phyloP scores from a whole-genome alignment of 2,329 filamentous ascomycete genomes.

The Rhexocercosporidium sp. region DNA sequence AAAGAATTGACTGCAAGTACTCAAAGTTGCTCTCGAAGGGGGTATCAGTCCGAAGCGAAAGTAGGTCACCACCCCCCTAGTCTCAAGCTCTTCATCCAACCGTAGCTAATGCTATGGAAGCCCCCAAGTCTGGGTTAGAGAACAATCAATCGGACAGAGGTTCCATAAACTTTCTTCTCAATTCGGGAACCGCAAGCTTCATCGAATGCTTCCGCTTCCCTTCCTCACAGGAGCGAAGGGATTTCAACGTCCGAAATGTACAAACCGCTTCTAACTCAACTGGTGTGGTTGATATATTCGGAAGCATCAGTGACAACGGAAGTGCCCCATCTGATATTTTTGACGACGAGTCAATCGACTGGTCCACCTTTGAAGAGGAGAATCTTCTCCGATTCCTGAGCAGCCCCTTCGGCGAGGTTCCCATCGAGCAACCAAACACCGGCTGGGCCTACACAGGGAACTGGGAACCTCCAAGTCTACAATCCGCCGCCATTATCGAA shows the following conservation, averaged over 20 bases:
- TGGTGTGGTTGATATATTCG: slow-evolving; percentile 28
- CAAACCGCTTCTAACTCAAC: slow-evolving; percentile 33
- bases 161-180: slow-evolving; percentile 52
- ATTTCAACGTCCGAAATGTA: slow-evolving; percentile 44
- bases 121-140: slow-evolving; percentile 28
- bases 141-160: slow-evolving; percentile 47
- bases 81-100: background rate
- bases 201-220: slow-evolving; percentile 51
- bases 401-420: slow-evolving; percentile 25
- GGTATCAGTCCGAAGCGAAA: slow-evolving; percentile 17
- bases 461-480: slow-evolving; percentile 46
- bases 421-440: slow-evolving; percentile 13
- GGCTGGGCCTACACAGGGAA: slow-evolving; percentile 20
- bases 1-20: slow-evolving; percentile 45
- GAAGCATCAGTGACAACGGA: slow-evolving; percentile 25
- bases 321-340: slow-evolving; percentile 29
- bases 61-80: slow-evolving; percentile 18
- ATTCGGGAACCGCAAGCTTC: slow-evolving; percentile 51
- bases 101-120: background rate
- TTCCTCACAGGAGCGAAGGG: slow-evolving; percentile 45
- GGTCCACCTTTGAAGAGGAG: slow-evolving; percentile 32
- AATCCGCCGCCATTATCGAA: slow-evolving; percentile 47
- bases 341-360: slow-evolving; percentile 29
- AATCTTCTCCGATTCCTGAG: slow-evolving; percentile 31
- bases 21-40: slow-evolving; percentile 29